These are phyloP conservation scores for Termitomyces sp. DNA, from an alignment of 768 basidiomycete genomes.

Conservation along the genomic window DNA sequence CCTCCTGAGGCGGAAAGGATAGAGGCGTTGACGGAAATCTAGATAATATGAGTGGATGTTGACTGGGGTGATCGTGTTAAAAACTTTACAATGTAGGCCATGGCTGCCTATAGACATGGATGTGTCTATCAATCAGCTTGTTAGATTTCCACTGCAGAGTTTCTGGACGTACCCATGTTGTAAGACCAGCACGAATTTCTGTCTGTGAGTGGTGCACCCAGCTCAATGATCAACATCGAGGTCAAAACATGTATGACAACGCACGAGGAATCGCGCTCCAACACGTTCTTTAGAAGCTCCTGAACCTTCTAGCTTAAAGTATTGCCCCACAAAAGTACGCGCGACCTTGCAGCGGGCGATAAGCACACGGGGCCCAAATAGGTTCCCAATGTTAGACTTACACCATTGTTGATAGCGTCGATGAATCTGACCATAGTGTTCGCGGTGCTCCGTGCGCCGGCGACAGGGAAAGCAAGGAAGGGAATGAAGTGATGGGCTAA, in stretches of 20 bases:
- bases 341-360: slow-evolving; percentile 34
- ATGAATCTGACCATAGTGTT: slow-evolving; percentile 20
- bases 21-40: slow-evolving; percentile 85
- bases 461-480: not conserved
- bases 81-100: slow-evolving; percentile 77
- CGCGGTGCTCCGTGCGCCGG: slow-evolving; percentile 4
- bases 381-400: slow-evolving; percentile 12
- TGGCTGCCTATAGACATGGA: slow-evolving; percentile 50
- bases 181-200: slow-evolving; percentile 74
- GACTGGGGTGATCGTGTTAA: not conserved
- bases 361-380: not conserved
- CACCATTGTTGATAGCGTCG: slow-evolving; percentile 24
- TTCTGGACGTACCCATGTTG: slow-evolving; percentile 64
- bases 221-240: not conserved
- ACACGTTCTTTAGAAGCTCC: slow-evolving; percentile 59
- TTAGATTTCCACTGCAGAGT: not conserved
- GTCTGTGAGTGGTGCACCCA: slow-evolving; percentile 54
- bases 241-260: slow-evolving; percentile 6
- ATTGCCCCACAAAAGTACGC: slow-evolving; percentile 48
- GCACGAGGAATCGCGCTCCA: slow-evolving; percentile 60
- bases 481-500: not conserved
- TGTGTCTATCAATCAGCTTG: slow-evolving; percentile 8
- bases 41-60: not conserved
- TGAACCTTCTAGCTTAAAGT: slow-evolving; percentile 73
- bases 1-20: slow-evolving; percentile 78